These are phyloP conservation scores for Ocimum tenuiflorum DNA, from an alignment of 257 asterid genomes.

Conservation along the genomic window DNA sequence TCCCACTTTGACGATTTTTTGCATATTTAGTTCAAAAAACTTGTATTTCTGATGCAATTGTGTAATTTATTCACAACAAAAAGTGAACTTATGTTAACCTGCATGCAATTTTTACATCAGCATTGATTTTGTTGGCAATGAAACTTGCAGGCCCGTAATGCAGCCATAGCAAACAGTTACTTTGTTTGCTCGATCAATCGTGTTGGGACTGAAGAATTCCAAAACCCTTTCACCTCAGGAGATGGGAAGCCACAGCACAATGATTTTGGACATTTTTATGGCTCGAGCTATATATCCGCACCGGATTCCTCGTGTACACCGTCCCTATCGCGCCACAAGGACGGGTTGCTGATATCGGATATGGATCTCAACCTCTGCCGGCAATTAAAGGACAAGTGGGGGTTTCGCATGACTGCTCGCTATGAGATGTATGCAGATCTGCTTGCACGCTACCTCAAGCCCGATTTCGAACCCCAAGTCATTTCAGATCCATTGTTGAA, in stretches of 20 bases:
- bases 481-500: conserved; percentile 64
- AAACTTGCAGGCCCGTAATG: conserved; percentile 78
- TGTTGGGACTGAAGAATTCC: conserved; percentile 82
- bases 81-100: no score
- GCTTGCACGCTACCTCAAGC: conserved; percentile 57
- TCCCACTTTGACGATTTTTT: no score
- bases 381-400: conserved; percentile 95
- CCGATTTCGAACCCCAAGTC: conserved; percentile 84
- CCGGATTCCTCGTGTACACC: conserved; percentile 95
- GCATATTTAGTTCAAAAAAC: no score
- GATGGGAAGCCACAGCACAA: conserved; percentile 85
- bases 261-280: conserved; percentile 94
- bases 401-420: conserved; percentile 88
- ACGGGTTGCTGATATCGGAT: conserved; percentile 70
- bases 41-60: no score
- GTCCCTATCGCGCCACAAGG: conserved; percentile 66
- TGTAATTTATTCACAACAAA: no score
- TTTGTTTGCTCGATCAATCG: conserved; percentile 85
- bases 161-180: conserved; percentile 89
- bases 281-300: conserved; percentile 80
- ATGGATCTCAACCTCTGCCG: conserved; percentile 86
- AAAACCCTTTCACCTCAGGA: conserved; percentile 87
- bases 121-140: background rate
- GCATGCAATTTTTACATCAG: background rate
- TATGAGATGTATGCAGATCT: conserved; percentile 66